A percentile compares a stretch with the other conserved stretches of the same genome.
Conservation (phyloP, 345 rosid species). For the Clarkia xantiana region DNA sequence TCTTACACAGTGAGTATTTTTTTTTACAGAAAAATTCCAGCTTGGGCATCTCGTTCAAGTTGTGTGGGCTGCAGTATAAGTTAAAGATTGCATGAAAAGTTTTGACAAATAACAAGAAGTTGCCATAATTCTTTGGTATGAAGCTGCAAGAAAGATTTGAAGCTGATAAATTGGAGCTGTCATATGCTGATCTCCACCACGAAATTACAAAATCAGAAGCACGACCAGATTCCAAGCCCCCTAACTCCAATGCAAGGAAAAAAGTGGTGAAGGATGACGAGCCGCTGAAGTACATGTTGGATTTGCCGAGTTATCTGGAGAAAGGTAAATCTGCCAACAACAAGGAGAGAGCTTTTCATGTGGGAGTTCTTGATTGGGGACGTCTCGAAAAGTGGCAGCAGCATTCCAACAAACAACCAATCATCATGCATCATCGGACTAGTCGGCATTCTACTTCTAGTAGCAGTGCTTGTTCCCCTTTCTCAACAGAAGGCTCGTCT, state of each 20-base stretch:
- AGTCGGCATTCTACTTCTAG: constrained; percentile 33
- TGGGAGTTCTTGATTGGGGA: constrained; percentile 93
- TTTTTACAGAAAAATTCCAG: too few relatives aligned
- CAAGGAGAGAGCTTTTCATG: constrained; percentile 47
- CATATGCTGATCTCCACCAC: constrained; percentile 32
- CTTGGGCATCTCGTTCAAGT: too few relatives aligned
- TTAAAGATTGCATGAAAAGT: constrained; percentile 16
- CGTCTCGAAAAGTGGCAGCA: constrained; percentile 79
- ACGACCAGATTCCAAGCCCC: constrained; percentile 15
- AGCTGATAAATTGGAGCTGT: constrained; percentile 25
- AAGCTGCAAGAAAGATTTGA: constrained; percentile 25
- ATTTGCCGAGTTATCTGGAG: constrained; percentile 71
- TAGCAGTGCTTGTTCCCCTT: constrained; percentile 25
- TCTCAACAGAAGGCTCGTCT: constrained; percentile 34
- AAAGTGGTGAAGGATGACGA: constrained; percentile 34
- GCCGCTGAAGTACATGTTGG: constrained; percentile 84
- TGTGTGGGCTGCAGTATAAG: constrained; percentile 3
- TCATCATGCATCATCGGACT: constrained; percentile 11
- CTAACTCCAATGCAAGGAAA: too few relatives aligned
- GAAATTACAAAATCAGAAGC: constrained; percentile 30
- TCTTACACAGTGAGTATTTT: too few relatives aligned
- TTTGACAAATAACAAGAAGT: constrained; percentile 15
- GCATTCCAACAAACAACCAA: constrained; percentile 26
- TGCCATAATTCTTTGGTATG: constrained; percentile 14
- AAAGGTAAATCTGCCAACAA: constrained; percentile 22